Percentiles rank a stretch among this genome's conserved stretches.
These are phyloP conservation scores for Talaromyces trachyspermus DNA, from an alignment of 495 filamentous ascomycete species.

Conservation along the genomic window DNA sequence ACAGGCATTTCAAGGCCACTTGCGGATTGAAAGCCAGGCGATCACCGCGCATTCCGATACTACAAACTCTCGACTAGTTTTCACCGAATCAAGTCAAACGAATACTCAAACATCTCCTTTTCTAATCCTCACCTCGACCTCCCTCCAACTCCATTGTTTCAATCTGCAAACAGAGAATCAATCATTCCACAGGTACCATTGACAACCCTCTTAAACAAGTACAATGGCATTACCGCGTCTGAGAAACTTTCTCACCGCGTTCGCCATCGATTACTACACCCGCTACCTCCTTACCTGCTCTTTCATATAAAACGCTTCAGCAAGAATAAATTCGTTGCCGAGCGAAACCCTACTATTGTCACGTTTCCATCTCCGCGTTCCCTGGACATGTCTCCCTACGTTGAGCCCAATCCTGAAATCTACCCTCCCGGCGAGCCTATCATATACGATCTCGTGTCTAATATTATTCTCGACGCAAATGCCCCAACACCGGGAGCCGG, in stretches of 20 bases:
- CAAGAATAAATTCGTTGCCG: slow-evolving; percentile 88
- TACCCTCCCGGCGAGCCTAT: slow-evolving; percentile 73
- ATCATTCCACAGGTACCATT: slow-evolving; percentile 96
- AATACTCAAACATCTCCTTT: slow-evolving; percentile 69
- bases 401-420: slow-evolving; percentile 60
- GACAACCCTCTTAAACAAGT: slow-evolving; percentile 83
- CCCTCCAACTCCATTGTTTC: slow-evolving; percentile 90
- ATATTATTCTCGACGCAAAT: slow-evolving; percentile 61
- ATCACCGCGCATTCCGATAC: slow-evolving; percentile 90
- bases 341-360: slow-evolving; percentile 97
- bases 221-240: slow-evolving; percentile 82
- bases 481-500: slow-evolving; percentile 73
- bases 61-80: slow-evolving; percentile 75
- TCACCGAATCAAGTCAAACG: slow-evolving; percentile 83
- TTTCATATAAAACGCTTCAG: slow-evolving; percentile 98
- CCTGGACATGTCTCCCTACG: slow-evolving; percentile 83
- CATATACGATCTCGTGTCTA: slow-evolving; percentile 93
- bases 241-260: slow-evolving; percentile 80
- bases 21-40: slow-evolving; percentile 87
- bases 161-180: slow-evolving; percentile 80
- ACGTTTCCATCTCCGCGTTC: slow-evolving; percentile 74
- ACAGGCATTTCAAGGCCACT: slow-evolving; percentile 82
- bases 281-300: slow-evolving; percentile 82
- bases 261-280: slow-evolving; percentile 85
- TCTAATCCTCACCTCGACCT: slow-evolving; percentile 90